A percentile compares a stretch with the other conserved stretches of the same genome.
Conservation (phyloP, 106 monocot genomes). For the Acorus calamus region DNA sequence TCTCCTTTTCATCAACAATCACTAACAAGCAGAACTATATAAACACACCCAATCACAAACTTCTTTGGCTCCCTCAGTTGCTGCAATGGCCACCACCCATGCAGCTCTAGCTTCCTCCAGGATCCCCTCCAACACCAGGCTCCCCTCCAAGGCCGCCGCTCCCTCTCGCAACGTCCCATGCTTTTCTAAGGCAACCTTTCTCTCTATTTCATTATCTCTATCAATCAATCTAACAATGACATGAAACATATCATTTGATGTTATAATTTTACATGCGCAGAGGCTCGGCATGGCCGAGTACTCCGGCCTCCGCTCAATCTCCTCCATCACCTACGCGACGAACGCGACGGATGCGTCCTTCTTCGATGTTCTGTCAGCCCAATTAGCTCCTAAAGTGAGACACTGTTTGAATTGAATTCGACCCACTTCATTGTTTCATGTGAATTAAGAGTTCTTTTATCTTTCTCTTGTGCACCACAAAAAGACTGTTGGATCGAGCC, state of each 20-base stretch:
- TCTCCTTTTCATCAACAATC: too few species aligned
- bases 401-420: not conserved
- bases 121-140: constrained; percentile 55
- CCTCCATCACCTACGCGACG: constrained; percentile 21
- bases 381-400: constrained; percentile 47
- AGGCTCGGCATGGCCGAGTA: constrained; percentile 62
- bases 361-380: constrained; percentile 45
- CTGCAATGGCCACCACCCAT: constrained; percentile 56
- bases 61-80: constrained; percentile 18
- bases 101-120: constrained; percentile 88
- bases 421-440: not conserved
- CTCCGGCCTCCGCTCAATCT: constrained; percentile 56
- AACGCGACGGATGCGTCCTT: constrained; percentile 53
- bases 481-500: constrained; percentile 35
- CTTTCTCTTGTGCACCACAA: not conserved
- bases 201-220: constrained; percentile 1
- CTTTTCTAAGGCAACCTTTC: constrained; percentile 33
- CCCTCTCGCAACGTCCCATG: constrained; percentile 14
- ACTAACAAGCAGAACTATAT: constrained; percentile 2
- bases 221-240: not conserved
- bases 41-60: not conserved
- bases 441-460: not conserved
- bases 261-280: constrained; percentile 15
- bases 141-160: constrained; percentile 31
- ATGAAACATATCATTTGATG: not conserved